Base-by-base conservation (phyloP, 495 filamentous ascomycete species). In the Penicillium coffeae region DNA sequence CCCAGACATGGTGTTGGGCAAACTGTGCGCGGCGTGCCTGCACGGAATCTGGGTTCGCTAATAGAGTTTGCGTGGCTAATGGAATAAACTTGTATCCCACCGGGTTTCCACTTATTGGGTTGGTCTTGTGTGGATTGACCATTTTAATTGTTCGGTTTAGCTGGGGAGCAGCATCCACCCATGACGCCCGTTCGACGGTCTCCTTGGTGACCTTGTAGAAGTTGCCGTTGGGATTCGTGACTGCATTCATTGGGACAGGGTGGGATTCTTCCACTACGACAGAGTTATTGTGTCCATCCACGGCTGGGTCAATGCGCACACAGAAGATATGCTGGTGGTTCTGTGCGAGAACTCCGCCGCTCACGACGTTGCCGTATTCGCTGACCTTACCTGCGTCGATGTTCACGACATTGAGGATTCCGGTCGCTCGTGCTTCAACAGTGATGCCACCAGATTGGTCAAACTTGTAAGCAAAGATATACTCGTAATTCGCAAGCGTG, bases 271-370 rank as follows among this genome's bases (percentile, higher is more conserved):
- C 86, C 52, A 83, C 79, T 16, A 83, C 75, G 3, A 90, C 71
- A 3, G 83, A 78, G 63, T 91, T 92, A 45, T 74, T 66, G 39
- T 78, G 77, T 0, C 90, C 91, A 40, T 89, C 90, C 38, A 96
- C 73, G 22, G 82, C 80, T 3, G 92, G 91, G 62, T 96, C 91
- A 4, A 96, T 80, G 16, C 91, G 88, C 0, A 96, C 83, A 33
- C 84, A 88, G 72, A 96, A 95, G 52, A 95, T 87, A 66, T 96
- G 91, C 64, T 96, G 91, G 58, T 96, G 91, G 56, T 87, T 81
- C 56, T 84, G 75, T 8, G 79, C 90, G 6, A 96, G 76, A 2
- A 91, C 90, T 1, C 91, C 91, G 0, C 89, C 90, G 55, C 89
- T 86, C 8, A 96, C 88, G 10, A 93, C 77, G 10, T 89, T 96